These are phyloP conservation scores for Coniochaeta prunicola DNA, from an alignment of 2,329 filamentous ascomycete genomes.

Conservation along the genomic window DNA sequence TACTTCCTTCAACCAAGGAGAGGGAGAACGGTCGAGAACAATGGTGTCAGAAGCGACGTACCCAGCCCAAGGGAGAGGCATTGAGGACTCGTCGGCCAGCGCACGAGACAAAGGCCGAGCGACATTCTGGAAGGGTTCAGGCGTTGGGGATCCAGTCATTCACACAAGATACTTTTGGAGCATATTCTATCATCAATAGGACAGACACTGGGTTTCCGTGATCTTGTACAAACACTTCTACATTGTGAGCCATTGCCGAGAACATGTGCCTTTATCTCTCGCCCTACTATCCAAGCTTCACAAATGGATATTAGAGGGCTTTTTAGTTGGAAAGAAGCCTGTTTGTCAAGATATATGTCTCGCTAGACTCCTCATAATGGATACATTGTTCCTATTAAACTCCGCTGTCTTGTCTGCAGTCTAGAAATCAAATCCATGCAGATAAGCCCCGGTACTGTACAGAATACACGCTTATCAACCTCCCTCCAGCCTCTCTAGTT, in stretches of 20 bases:
- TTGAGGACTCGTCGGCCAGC: neutral
- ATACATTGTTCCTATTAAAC: neutral
- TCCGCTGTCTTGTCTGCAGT: neutral
- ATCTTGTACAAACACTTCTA: neutral
- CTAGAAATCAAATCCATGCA: neutral
- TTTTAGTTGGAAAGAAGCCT: too few relatives aligned
- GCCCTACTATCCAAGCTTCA: too few relatives aligned
- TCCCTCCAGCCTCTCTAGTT: constrained; percentile 54
- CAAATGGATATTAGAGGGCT: too few relatives aligned
- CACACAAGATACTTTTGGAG: neutral
- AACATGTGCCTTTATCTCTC: too few relatives aligned
- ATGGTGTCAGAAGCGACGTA: neutral
- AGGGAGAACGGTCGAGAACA: neutral
- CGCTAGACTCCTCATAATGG: neutral
- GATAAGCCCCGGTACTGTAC: constrained; percentile 5
- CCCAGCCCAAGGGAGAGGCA: neutral
- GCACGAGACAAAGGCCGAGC: neutral
- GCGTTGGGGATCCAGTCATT: neutral
- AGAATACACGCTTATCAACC: constrained; percentile 8
- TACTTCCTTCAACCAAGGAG: neutral
- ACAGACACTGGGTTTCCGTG: neutral
- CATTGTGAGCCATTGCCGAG: neutral
- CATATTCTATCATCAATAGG: neutral
- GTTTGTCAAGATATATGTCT: neutral
- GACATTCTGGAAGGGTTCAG: neutral